Base-by-base conservation (phyloP, 1,139 yeast species). In the Yamadazyma songkhlaensis region DNA sequence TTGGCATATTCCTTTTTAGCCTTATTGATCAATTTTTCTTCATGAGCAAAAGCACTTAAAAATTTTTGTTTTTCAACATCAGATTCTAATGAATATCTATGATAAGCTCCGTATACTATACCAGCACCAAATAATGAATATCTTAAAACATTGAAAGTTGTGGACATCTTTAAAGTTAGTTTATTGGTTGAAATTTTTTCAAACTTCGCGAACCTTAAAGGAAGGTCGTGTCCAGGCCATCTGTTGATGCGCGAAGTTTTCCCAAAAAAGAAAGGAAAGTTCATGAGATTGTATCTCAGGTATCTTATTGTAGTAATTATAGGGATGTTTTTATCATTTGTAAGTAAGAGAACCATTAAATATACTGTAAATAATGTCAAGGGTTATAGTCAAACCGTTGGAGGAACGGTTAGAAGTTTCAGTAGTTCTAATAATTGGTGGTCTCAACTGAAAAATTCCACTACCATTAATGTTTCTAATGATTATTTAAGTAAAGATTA, bases 101-200 rank as follows among this genome's bases (percentile, higher is more conserved):
- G 96, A 65, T 77, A 75, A 52, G 90, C 87, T 52, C 98, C 98
- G 69, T 87, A 88, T 45, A 79, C 75, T 47, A 90, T 72, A 66
- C 98, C 98, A 53, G 89, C 79, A 44, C 89, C 95, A 51, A 92
- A 78, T 43, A 94, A 84, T 53, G 95, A 74, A 82, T 94, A 92
- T 81, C 97, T 88, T 60, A 89, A 79, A 57, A 87, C 87, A 79
- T 83, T 67, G 55, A 74, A 59, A 37, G 55, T 57, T 34, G 63
- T 42, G 7, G 51, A 48, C 50, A 47, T 47, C 12, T 10, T 41
- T 17, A 25, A 8, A 10, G 21, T 29, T n/a, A 17, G 24, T 13
- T 23, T 9, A 34, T 38, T 38, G 41, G 41, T 31, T 34, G 41
- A 34, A 38, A 38, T 34, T 27, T 35, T 35, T 29, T 31, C 12